Conservation (phyloP, 495 filamentous ascomycete genomes). For the Schizothecium vesticola region DNA sequence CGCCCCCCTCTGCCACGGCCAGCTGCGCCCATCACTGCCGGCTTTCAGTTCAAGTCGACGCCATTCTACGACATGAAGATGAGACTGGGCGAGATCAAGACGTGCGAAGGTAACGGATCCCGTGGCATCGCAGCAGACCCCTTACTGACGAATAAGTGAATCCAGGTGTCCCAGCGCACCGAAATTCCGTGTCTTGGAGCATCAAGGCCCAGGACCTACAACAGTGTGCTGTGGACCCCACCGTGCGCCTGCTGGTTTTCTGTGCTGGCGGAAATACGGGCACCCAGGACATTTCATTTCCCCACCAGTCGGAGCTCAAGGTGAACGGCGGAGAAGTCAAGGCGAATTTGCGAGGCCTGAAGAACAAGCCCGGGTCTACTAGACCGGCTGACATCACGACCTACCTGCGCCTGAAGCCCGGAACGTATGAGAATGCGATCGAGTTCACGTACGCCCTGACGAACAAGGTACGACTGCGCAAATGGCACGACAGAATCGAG, state of each 20-base stretch:
- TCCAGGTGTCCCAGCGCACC: conserved; percentile 54
- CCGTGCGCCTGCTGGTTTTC: conserved; percentile 70
- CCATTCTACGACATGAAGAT: conserved; percentile 67
- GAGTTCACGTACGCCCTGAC: conserved; percentile 90
- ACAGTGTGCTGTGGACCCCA: conserved; percentile 47
- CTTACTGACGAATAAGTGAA: conserved; percentile 9
- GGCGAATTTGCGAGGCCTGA: conserved; percentile 83
- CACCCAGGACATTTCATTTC: conserved; percentile 77
- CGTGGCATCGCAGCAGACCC: neutral
- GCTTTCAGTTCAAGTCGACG: conserved; percentile 60
- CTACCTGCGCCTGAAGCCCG: conserved; percentile 58
- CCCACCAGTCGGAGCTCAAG: conserved; percentile 85
- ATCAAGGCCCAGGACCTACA: conserved; percentile 50
- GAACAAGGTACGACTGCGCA: conserved; percentile 55
- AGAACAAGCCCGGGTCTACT: conserved; percentile 92
- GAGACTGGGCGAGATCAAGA: conserved; percentile 54
- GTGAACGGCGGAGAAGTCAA: conserved; percentile 84
- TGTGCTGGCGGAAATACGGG: conserved; percentile 57
- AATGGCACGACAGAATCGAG: neutral
- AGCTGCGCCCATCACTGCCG: conserved; percentile 3
- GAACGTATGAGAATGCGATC: conserved; percentile 67
- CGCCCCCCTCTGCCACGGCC: neutral
- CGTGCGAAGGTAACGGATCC: conserved; percentile 59
- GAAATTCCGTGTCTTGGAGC: conserved; percentile 48
- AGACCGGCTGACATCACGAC: conserved; percentile 85